Evolutionary conservation across 352 stramenopile genomes (phyloP), one percentile per base, ranked within the genome.

Genomic region (Phytophthora pseudosyringae): DNA sequence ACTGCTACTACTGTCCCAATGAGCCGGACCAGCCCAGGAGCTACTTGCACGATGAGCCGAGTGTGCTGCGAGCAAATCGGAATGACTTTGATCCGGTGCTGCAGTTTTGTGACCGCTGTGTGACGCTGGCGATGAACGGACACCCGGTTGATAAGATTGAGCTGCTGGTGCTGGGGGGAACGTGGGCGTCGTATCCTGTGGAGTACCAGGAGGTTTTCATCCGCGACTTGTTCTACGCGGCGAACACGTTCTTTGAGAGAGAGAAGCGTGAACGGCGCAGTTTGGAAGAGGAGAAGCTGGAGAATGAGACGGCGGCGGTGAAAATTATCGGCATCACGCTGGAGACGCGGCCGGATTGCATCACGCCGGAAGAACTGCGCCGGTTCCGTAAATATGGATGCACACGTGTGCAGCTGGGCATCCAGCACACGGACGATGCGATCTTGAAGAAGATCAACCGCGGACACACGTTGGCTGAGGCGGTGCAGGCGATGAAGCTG

Each of bases 1-100:
- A 98, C 64, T 98, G 93, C 72, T 97, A 97, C 82, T 98, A 98
- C 69, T 98, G 93, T 67, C 93, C 93, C 4, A 98, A 98, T 64
- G 89, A 98, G 45, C 91, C 92, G 0, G 88, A 85, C 9, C 91
- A 98, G 69, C 91, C 93, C 16, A 85, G 92, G 35, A 97, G 86
- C 68, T 98, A 98, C 73, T 74, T 98, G 48, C 91, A 97, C 73
- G 91, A 98, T 59, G 93, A 98, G 54, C 93, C 93, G 13, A 97
- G 89, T 45, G 90, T 98, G 51, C 63, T 97, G 51, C 85, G 93
- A 46, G 93, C 93, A n/a, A 98, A 98, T 69, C 80, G 89, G 28
- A 96, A 97, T 59, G 73, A 93, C 49, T 98, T 98, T 58, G 91
- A 97, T 52, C 86, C 93, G 4, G 91, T 98, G 41, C 69, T 97